Evolutionary conservation across 495 filamentous ascomycete species (phyloP).

Genomic region (Lasiosphaeriaceae sp.): DNA sequence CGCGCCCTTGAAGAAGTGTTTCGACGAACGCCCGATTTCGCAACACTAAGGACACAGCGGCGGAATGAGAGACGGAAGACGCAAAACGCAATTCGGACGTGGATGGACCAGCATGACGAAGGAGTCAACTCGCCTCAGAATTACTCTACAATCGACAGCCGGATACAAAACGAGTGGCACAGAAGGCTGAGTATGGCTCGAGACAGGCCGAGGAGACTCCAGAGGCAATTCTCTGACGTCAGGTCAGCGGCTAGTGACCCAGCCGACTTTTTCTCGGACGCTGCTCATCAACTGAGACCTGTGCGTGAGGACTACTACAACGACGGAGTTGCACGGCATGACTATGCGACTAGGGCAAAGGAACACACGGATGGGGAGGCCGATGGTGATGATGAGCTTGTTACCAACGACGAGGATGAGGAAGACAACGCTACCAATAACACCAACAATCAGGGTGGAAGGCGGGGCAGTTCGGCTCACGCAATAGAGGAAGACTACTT

Average conservation of each 20-base stretch:
- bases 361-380: slow-evolving; percentile 71
- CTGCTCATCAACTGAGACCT: slow-evolving; percentile 29
- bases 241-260: slow-evolving; percentile 54
- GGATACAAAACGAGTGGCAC: slow-evolving; percentile 33
- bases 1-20: slow-evolving; percentile 92
- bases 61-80: slow-evolving; percentile 60
- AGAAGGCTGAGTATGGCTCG: slow-evolving; percentile 40
- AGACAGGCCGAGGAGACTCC: slow-evolving; percentile 36
- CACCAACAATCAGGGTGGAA: slow-evolving; percentile 23
- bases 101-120: slow-evolving; percentile 76
- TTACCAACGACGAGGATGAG: slow-evolving; percentile 67
- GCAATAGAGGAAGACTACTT: slow-evolving; percentile 46
- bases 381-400: slow-evolving; percentile 85
- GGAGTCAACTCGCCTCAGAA: slow-evolving; percentile 52
- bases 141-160: slow-evolving; percentile 45
- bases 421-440: slow-evolving; percentile 38
- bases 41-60: slow-evolving; percentile 44
- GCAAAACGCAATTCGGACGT: slow-evolving; percentile 71
- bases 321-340: slow-evolving; percentile 20
- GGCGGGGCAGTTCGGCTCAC: slow-evolving; percentile 7
- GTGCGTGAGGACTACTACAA: slow-evolving; percentile 9
- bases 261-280: slow-evolving; percentile 47
- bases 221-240: slow-evolving; percentile 41
- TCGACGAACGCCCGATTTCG: slow-evolving; percentile 47
- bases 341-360: slow-evolving; percentile 32